Percentiles rank a stretch among this genome's conserved stretches.
These are phyloP conservation scores for Nitzschia palea DNA, from an alignment of 108 stramenopile species.

Conservation along the genomic window DNA sequence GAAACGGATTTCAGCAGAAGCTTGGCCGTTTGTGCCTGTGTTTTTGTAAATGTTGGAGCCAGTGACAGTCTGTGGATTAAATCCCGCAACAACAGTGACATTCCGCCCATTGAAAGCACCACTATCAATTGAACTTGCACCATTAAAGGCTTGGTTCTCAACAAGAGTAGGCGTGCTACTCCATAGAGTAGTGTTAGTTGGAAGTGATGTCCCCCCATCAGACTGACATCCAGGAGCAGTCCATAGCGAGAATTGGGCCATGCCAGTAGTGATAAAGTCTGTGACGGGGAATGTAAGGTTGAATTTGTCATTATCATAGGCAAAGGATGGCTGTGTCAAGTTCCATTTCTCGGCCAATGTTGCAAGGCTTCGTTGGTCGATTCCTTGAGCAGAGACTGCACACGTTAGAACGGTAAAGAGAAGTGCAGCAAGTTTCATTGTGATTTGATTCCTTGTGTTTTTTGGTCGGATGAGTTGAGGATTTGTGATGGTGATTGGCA, in stretches of 20 bases:
- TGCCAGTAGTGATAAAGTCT: background rate
- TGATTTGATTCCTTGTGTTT: too few relatives aligned
- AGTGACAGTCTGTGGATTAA: background rate
- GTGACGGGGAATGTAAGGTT: slow-evolving; percentile 1
- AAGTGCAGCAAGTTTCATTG: too few relatives aligned
- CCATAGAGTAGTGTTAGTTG: too few relatives aligned
- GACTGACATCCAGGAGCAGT: background rate
- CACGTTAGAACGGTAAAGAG: too few relatives aligned
- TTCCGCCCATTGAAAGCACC: slow-evolving; percentile 1
- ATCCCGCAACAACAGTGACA: background rate
- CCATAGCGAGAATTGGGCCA: background rate
- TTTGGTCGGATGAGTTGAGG: too few relatives aligned
- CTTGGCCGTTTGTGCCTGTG: background rate
- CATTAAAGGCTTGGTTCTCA: too few relatives aligned
- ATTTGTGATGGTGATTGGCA: too few relatives aligned
- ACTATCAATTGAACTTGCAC: background rate
- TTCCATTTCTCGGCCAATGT: background rate
- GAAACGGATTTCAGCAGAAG: background rate
- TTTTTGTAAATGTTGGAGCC: background rate
- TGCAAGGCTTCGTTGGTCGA: too few relatives aligned
- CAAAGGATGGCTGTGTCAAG: background rate
- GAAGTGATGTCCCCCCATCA: too few relatives aligned
- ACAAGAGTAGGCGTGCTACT: too few relatives aligned
- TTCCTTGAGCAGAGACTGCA: background rate
- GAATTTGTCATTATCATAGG: background rate